These are phyloP conservation scores for Colletotrichum cuscutae DNA, from an alignment of 2,329 filamentous ascomycete genomes.

Conservation along the genomic window DNA sequence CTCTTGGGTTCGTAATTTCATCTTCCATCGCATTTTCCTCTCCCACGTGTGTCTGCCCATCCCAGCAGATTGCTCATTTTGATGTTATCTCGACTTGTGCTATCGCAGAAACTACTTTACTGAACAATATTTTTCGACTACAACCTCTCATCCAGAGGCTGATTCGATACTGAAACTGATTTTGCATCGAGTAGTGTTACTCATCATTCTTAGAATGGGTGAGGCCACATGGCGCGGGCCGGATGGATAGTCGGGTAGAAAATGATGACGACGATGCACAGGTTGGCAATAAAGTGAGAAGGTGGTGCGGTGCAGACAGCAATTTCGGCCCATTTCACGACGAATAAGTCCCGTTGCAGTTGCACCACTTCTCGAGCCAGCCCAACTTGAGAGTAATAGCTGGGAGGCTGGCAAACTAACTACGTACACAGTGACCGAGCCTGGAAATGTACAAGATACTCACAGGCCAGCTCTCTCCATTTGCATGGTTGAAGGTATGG, in stretches of 20 bases:
- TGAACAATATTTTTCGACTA: background rate
- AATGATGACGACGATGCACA: slow-evolving; percentile 25
- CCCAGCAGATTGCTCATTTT: background rate
- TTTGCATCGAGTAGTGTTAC: background rate
- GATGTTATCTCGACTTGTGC: slow-evolving; percentile 16
- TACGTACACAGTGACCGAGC: too few relatives aligned
- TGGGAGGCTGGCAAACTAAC: background rate
- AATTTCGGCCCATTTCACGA: slow-evolving; percentile 7
- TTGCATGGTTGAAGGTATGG: background rate
- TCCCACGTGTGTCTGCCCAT: slow-evolving; percentile 15
- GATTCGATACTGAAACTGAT: background rate
- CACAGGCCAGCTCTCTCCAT: slow-evolving; percentile 14
- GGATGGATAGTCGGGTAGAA: background rate
- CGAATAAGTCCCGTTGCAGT: background rate
- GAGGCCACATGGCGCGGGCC: background rate
- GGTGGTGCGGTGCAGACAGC: slow-evolving; percentile 2
- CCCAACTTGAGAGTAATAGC: too few relatives aligned
- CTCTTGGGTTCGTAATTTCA: slow-evolving; percentile 16
- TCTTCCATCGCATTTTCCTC: background rate
- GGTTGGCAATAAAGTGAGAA: background rate
- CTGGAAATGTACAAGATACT: background rate
- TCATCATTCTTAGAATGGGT: background rate
- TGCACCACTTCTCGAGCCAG: background rate
- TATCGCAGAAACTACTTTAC: background rate
- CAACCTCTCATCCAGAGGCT: background rate